Conservation (phyloP, 345 rosid genomes). For the Pugionium dolabratum region DNA sequence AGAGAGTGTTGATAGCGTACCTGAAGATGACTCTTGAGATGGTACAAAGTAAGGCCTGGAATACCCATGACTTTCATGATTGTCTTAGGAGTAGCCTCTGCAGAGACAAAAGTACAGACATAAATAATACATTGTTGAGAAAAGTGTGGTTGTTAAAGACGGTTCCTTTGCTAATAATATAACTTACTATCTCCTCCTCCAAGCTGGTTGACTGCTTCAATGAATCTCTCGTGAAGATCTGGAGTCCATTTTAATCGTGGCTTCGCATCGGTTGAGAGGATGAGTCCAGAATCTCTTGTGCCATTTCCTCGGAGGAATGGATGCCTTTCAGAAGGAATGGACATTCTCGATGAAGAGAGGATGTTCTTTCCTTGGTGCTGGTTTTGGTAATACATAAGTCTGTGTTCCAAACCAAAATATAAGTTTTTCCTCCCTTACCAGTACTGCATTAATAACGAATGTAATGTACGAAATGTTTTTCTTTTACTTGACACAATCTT, state of each 20-base stretch:
- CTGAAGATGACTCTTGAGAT: slow-evolving; percentile 94
- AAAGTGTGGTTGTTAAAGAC: background rate
- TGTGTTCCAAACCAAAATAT: slow-evolving; percentile 32
- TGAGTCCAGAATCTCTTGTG: slow-evolving; percentile 85
- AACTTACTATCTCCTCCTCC: slow-evolving; percentile 94
- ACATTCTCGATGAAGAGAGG: slow-evolving; percentile 69
- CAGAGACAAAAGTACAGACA: slow-evolving; percentile 27
- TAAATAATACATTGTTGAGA: slow-evolving; percentile 15
- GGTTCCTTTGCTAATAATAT: slow-evolving; percentile 5
- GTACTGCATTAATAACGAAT: slow-evolving; percentile 28
- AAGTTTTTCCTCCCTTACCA: slow-evolving; percentile 32
- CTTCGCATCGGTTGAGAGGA: slow-evolving; percentile 90
- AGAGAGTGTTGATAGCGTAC: slow-evolving; percentile 45
- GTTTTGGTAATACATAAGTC: slow-evolving; percentile 74
- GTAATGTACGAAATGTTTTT: slow-evolving; percentile 32
- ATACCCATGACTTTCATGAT: too few relatives aligned
- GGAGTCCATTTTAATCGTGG: slow-evolving; percentile 91
- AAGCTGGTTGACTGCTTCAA: slow-evolving; percentile 88
- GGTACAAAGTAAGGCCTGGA: slow-evolving; percentile 39
- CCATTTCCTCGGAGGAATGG: slow-evolving; percentile 79
- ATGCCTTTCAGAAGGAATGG: slow-evolving; percentile 68
- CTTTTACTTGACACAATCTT: slow-evolving; percentile 45
- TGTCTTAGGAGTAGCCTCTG: slow-evolving; percentile 55
- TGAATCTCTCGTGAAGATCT: slow-evolving; percentile 32
- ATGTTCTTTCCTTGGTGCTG: slow-evolving; percentile 74